Base-by-base conservation (phyloP, 2,329 filamentous ascomycete species). In the Nemania sp. region DNA sequence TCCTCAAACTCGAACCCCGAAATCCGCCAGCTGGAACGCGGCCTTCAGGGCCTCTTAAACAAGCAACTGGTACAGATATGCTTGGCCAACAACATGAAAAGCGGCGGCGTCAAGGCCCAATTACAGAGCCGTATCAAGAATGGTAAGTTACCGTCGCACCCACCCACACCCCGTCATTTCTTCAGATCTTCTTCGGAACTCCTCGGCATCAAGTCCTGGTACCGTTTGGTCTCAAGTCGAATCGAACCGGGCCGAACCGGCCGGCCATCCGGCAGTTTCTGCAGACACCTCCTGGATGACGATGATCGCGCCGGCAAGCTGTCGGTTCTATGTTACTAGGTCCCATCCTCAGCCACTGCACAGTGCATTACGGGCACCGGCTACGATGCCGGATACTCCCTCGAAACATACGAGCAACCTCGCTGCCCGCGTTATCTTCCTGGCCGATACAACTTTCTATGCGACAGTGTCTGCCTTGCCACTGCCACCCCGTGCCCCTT, bases 21-120 rank as follows among this genome's bases (percentile, higher is more conserved):
- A 50, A 74, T 79, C 54, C 69, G 72, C 55, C 61, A 67, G 40
- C 72, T 84, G 45, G 68, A 76, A 56, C 71, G 75, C 49, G 71
- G 79, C 14, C 71, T 78, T 55, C 70, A 70, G 37, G 75, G 72
- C 11, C 70, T 84, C 19, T 72, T 82, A 24, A 84, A 84, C 65
- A 73, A 77, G 17, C 86, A 92, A 64, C 81, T 97, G 43, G 89
- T 91, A 64, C 80, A 80, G 47, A 86, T 97, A 61, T 89, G 93
- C 67, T 81, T 84, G 59, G 77, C 82, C 56, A 90, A 96, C 74
- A 82, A 85, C 41, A 77, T 96, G 30, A 81, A 83, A 61, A 88
- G 90, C 56, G 89, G 87, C 23, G 94, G 94, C 17, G 87, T 94
- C 66, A 99, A 99, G 77, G 83, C 85, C 28, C 82, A 89, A 36